Evolutionary conservation across 1,284 basidiomycete species (phyloP), one percentile per base, ranked within the genome.

Genomic region (Coriolopsis trogii): DNA sequence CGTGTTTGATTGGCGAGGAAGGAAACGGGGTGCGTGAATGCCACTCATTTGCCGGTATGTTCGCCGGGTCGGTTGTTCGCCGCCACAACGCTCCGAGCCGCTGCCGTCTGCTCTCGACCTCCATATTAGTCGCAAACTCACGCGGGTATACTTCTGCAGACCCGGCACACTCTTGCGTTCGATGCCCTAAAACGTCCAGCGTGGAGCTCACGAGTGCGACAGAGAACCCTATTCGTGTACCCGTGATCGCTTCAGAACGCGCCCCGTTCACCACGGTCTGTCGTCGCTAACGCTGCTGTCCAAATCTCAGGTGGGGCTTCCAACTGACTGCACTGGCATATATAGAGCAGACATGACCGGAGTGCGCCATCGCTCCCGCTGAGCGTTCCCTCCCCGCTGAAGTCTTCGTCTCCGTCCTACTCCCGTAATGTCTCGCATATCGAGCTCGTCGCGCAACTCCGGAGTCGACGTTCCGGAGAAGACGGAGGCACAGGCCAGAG

Each of bases 201-300:
- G 56, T 55, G 52, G 52, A 55, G 56, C 38, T 29, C 56, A 55
- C 52, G 53, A 34, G 53, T 53, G 33, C 45, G 51, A 46, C 12
- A 46, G 29, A 46, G 51, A 59, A 51, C 44, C 48, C 48, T 34
- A 20, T 28, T 41, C 40, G 24, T 28, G 33, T 29, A 42, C 57
- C 41, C 54, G 57, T 59, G 57, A 59, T 51, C 53, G 49, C 47
- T 8, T 29, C 33, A 37, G 40, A 30, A 34, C 13, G 24, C 30
- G 39, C 42, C 21, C 37, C 38, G 30, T 34, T n/a, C 42, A 25
- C 42, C 42, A 24, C 31, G 21, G n/a, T n/a, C 21, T 33, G 30
- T 31, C n/a, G n/a, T n/a, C 20, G 13, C 42, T 34, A 16, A 41
- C 18, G 15, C 15, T 26, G 39, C 39, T 41, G 24, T 41, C 24